Percentiles rank a stretch among this genome's conserved stretches.
These are phyloP conservation scores for Glarea lozoyensis DNA, from an alignment of 495 filamentous ascomycete genomes.

Conservation along the genomic window DNA sequence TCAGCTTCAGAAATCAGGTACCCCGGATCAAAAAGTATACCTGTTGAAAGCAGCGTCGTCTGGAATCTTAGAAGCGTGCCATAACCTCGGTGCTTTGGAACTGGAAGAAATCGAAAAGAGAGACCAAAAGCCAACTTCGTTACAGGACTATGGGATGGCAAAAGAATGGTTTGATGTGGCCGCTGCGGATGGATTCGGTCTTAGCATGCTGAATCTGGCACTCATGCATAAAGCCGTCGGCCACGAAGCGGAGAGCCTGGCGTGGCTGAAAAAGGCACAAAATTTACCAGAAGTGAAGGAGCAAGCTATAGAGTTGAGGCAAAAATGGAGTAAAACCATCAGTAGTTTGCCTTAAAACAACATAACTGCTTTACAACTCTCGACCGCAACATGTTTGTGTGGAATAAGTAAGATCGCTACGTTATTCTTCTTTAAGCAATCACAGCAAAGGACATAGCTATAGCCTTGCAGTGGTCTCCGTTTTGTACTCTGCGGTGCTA, in stretches of 20 bases:
- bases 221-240: constrained; percentile 8
- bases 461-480: too few species aligned
- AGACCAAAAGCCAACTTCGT: background rate
- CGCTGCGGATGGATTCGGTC: constrained; percentile 11
- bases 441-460: too few species aligned
- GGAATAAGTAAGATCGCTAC: too few species aligned
- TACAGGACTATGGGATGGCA: constrained; percentile 15
- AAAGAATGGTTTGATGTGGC: constrained; percentile 18
- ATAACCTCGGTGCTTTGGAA: constrained; percentile 14
- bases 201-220: constrained; percentile 18
- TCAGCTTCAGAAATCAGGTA: constrained; percentile 5
- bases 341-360: too few species aligned
- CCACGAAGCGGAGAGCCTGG: constrained; percentile 5
- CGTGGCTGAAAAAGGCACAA: constrained; percentile 17
- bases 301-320: background rate
- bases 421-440: too few species aligned
- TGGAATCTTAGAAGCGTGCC: constrained; percentile 13
- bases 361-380: too few species aligned
- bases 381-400: too few species aligned
- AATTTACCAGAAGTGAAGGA: background rate
- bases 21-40: constrained; percentile 8
- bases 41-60: constrained; percentile 17
- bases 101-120: constrained; percentile 3
- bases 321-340: too few species aligned
- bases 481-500: too few species aligned